Evolutionary conservation across 2,329 filamentous ascomycete genomes (phyloP).

Genomic region (Fusarium brevicatenulatum): DNA sequence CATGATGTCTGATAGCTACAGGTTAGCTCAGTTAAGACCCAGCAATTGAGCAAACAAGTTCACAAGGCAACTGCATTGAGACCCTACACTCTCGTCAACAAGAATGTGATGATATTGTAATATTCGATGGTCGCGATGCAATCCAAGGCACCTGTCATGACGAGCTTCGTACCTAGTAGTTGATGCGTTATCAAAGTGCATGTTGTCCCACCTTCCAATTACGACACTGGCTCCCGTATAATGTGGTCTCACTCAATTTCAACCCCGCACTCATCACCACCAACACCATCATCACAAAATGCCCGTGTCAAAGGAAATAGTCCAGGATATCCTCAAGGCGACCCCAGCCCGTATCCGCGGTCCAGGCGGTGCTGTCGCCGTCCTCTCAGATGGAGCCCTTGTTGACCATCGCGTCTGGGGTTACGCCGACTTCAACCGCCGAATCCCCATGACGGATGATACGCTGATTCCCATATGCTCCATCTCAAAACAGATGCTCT

Average conservation of each 20-base stretch:
- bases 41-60: not conserved
- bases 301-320: slow-evolving; percentile 20
- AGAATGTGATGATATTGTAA: too few relatives aligned
- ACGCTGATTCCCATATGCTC: slow-evolving; percentile 30
- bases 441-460: slow-evolving; percentile 28
- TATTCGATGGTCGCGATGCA: not conserved
- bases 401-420: slow-evolving; percentile 24
- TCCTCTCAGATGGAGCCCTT: slow-evolving; percentile 23
- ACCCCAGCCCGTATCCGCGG: slow-evolving; percentile 28
- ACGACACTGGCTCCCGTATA: slow-evolving; percentile 3
- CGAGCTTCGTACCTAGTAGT: not conserved
- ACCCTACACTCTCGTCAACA: rapidly evolving
- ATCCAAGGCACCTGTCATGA: not conserved
- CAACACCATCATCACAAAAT: slow-evolving; percentile 1
- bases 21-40: not conserved
- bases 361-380: slow-evolving; percentile 28
- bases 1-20: not conserved
- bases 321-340: slow-evolving; percentile 10
- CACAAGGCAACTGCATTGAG: not conserved
- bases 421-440: slow-evolving; percentile 28
- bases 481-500: slow-evolving; percentile 33
- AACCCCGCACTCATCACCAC: slow-evolving; percentile 16
- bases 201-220: slow-evolving; percentile 29
- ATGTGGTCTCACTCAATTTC: not conserved
- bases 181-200: not conserved